Percentiles rank a stretch among this genome's conserved stretches.
phyloP scores from a whole-genome alignment of 257 asterid genomes.

The Solanum chilense region DNA sequence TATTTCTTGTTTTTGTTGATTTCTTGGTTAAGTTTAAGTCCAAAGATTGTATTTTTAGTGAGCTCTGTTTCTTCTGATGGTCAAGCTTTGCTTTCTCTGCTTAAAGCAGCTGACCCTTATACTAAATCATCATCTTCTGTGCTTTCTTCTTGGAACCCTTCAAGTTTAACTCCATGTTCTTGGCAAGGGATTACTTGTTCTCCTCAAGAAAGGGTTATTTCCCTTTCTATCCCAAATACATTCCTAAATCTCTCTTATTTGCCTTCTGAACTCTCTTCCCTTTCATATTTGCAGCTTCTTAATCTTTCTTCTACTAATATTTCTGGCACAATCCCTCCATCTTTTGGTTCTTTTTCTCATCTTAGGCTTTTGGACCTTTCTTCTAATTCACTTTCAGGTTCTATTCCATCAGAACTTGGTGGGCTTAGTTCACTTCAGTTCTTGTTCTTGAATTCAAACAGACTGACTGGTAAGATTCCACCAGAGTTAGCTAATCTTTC shows the following conservation, averaged over 20 bases:
- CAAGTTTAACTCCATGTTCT: slow-evolving; percentile 69
- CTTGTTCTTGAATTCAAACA: slow-evolving; percentile 67
- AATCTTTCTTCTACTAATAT: slow-evolving; percentile 83
- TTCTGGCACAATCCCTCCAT: slow-evolving; percentile 66
- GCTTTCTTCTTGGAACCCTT: slow-evolving; percentile 74
- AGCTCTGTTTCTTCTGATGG: slow-evolving; percentile 68
- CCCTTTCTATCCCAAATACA: slow-evolving; percentile 68
- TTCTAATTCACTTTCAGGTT: slow-evolving; percentile 54
- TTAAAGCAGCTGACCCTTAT: slow-evolving; percentile 45
- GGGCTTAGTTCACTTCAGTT: slow-evolving; percentile 47
- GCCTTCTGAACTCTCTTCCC: slow-evolving; percentile 57
- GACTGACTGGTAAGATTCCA: slow-evolving; percentile 61
- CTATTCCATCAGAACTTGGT: slow-evolving; percentile 59
- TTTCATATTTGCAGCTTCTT: slow-evolving; percentile 70
- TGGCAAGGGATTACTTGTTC: slow-evolving; percentile 93
- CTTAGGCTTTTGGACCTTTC: slow-evolving; percentile 72
- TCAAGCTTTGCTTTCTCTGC: slow-evolving; percentile 66
- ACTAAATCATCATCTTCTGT: slow-evolving; percentile 45
- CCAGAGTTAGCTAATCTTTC: slow-evolving; percentile 47
- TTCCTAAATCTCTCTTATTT: slow-evolving; percentile 74
- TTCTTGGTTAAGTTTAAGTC: background rate
- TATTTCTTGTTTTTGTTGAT: slow-evolving; percentile 17
- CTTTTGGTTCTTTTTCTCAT: slow-evolving; percentile 43
- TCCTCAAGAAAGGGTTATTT: slow-evolving; percentile 73
- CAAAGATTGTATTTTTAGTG: slow-evolving; percentile 1